Conservation (phyloP, 2,329 filamentous ascomycete species). For the Fusarium longipes region DNA sequence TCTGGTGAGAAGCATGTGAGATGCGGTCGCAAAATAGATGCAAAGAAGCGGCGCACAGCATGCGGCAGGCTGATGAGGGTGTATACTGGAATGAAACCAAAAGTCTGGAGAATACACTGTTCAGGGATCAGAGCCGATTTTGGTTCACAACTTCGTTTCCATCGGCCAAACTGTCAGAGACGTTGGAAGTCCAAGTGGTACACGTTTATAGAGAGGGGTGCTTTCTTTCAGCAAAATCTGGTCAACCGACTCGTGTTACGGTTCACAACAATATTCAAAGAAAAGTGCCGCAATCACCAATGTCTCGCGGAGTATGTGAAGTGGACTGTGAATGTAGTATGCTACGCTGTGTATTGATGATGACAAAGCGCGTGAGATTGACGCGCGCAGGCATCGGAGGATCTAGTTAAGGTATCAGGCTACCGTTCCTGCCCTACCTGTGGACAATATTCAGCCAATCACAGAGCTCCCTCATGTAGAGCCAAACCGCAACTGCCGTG, state of each 20-base stretch:
- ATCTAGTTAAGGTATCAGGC: background rate
- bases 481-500: background rate
- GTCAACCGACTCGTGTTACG: slow-evolving; percentile 26
- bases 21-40: background rate
- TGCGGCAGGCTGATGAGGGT: background rate
- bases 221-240: slow-evolving; percentile 9
- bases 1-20: background rate
- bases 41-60: slow-evolving; percentile 2
- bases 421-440: slow-evolving; percentile 27
- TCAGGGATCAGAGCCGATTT: slow-evolving; percentile 5
- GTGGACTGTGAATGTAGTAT: background rate
- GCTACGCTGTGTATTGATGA: background rate
- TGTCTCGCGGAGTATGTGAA: background rate
- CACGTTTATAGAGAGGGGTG: slow-evolving; percentile 28
- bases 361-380: slow-evolving; percentile 38
- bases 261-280: slow-evolving; percentile 11
- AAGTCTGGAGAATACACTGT: slow-evolving; percentile 15
- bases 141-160: slow-evolving; percentile 16
- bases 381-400: slow-evolving; percentile 23
- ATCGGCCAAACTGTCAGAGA: background rate
- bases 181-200: slow-evolving; percentile 21
- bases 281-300: background rate
- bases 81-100: background rate
- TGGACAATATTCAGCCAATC: slow-evolving; percentile 21
- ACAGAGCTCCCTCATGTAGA: slow-evolving; percentile 1